A percentile compares a stretch with the other conserved stretches of the same genome.
phyloP scores from a whole-genome alignment of 2,329 filamentous ascomycete species.

The Cryphonectria nitschkei region DNA sequence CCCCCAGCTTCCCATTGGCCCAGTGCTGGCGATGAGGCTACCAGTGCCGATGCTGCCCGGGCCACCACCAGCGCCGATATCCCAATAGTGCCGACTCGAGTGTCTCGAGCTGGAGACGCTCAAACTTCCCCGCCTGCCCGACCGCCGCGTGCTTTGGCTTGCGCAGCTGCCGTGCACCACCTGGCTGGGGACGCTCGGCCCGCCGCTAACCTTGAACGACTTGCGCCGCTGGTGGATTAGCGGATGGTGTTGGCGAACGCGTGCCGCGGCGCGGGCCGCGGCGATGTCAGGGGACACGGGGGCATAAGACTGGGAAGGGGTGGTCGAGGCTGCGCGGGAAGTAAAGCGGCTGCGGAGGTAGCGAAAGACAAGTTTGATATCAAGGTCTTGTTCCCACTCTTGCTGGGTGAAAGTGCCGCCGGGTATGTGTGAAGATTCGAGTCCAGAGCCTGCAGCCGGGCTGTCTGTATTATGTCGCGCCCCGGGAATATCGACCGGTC shows the following conservation, averaged over 20 bases:
- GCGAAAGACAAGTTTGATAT: slow-evolving; percentile 88
- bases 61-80: slow-evolving; percentile 61
- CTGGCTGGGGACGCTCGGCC: slow-evolving; percentile 43
- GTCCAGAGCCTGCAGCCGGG: slow-evolving; percentile 27
- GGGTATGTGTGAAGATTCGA: slow-evolving; percentile 12
- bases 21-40: slow-evolving; percentile 68
- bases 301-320: slow-evolving; percentile 51
- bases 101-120: slow-evolving; percentile 74
- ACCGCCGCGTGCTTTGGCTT: slow-evolving; percentile 79
- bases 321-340: slow-evolving; percentile 48
- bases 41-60: slow-evolving; percentile 74
- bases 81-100: slow-evolving; percentile 88
- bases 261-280: slow-evolving; percentile 72
- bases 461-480: slow-evolving; percentile 32
- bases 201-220: slow-evolving; percentile 57
- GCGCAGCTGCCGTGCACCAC: slow-evolving; percentile 70
- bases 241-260: slow-evolving; percentile 88
- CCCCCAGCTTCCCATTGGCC: slow-evolving; percentile 77
- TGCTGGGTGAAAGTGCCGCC: slow-evolving; percentile 62
- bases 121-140: slow-evolving; percentile 64
- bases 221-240: slow-evolving; percentile 67
- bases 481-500: slow-evolving; percentile 43
- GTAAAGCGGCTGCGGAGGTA: slow-evolving; percentile 80
- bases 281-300: slow-evolving; percentile 36
- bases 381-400: slow-evolving; percentile 92